phyloP scores from a whole-genome alignment of 2,329 filamentous ascomycete genomes.

The Metarhizium brunneum region DNA sequence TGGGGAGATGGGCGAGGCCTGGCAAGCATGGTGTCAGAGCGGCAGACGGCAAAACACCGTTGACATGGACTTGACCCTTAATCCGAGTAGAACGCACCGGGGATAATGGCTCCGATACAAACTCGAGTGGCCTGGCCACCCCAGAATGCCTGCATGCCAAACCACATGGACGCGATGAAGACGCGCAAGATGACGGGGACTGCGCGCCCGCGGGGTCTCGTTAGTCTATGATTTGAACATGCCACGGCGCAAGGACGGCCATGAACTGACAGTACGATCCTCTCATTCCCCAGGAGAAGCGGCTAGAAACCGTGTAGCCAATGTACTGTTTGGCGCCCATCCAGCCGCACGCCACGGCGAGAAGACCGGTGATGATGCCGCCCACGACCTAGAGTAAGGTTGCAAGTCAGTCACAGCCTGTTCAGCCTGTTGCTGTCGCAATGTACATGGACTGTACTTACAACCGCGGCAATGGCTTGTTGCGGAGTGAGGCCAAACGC shows the following conservation, averaged over 20 bases:
- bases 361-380: too few relatives aligned
- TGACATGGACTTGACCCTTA: too few relatives aligned
- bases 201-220: not conserved
- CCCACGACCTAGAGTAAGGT: too few relatives aligned
- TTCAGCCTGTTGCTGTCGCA: too few relatives aligned
- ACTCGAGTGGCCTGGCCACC: conserved; percentile 19
- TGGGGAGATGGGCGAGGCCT: conserved; percentile 14
- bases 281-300: conserved; percentile 39
- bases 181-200: conserved; percentile 17
- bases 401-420: too few relatives aligned
- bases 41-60: too few relatives aligned
- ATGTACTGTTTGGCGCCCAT: conserved; percentile 16
- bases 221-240: not conserved
- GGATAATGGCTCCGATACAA: conserved; percentile 18
- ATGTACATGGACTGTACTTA: conserved; percentile 1
- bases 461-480: conserved; percentile 16
- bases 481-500: conserved; percentile 17
- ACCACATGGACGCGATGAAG: conserved; percentile 17
- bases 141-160: conserved; percentile 21
- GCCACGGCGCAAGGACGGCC: not conserved
- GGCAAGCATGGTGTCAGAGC: too few relatives aligned
- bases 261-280: conserved; percentile 27
- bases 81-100: conserved; percentile 6
- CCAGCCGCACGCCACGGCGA: conserved; percentile 7
- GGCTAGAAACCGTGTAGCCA: conserved; percentile 18